phyloP scores from a whole-genome alignment of 2,329 filamentous ascomycete species.

The Saccharata proteae region DNA sequence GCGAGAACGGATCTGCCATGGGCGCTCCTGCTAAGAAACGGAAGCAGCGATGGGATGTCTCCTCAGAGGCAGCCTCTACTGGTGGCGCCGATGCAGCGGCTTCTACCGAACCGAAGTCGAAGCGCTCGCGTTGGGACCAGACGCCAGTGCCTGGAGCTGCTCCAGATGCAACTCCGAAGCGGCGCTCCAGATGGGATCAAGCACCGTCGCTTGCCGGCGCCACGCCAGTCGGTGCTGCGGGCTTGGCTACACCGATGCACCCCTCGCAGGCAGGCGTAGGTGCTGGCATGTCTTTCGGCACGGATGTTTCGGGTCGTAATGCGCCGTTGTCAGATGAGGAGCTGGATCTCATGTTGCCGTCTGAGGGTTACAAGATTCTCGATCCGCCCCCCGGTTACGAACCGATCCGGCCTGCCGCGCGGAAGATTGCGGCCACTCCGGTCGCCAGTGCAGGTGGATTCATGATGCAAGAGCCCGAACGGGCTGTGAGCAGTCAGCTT shows the following conservation, averaged over 20 bases:
- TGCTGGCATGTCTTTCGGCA: constrained; percentile 56
- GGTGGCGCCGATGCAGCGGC: constrained; percentile 18
- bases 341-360: constrained; percentile 79
- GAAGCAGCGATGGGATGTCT: constrained; percentile 91
- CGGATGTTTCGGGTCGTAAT: constrained; percentile 69
- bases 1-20: constrained; percentile 57
- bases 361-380: constrained; percentile 84
- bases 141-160: constrained; percentile 48
- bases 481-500: constrained; percentile 76
- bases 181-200: constrained; percentile 85
- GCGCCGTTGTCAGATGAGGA: constrained; percentile 84
- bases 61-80: constrained; percentile 43
- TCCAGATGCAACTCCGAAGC: constrained; percentile 41
- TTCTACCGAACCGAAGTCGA: constrained; percentile 27
- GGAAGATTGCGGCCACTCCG: constrained; percentile 63
- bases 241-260: constrained; percentile 68
- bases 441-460: constrained; percentile 65
- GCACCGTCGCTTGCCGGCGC: constrained; percentile 55
- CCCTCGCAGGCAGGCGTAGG: constrained; percentile 46
- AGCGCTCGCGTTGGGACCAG: constrained; percentile 82
- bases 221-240: constrained; percentile 60
- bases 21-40: constrained; percentile 54
- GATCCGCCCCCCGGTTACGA: constrained; percentile 87
- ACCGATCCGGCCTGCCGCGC: constrained; percentile 62
- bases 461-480: constrained; percentile 93